Conservation (phyloP, 768 basidiomycete species). For the Phanerodontia chrysosporium region DNA sequence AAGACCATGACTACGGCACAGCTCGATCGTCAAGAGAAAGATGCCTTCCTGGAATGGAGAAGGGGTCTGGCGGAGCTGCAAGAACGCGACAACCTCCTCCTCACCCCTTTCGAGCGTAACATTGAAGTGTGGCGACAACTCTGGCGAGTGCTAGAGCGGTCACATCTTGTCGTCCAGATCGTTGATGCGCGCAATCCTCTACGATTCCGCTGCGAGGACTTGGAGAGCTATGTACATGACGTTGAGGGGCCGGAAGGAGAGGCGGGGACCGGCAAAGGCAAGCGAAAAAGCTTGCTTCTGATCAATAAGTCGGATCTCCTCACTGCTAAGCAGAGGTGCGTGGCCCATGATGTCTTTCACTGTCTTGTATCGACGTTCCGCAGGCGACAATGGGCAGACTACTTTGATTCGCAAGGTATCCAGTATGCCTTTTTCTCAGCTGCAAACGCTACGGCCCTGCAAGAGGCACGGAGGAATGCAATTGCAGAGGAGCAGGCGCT, state of each 20-base stretch:
- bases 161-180: constrained; percentile 92
- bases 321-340: constrained; percentile 78
- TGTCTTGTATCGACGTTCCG: background rate
- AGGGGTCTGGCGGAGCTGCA: constrained; percentile 90
- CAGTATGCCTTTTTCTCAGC: constrained; percentile 94
- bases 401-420: constrained; percentile 73
- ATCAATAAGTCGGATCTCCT: constrained; percentile 96
- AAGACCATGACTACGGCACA: constrained; percentile 71
- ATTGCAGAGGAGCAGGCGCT: constrained; percentile 25
- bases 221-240: constrained; percentile 82
- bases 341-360: background rate
- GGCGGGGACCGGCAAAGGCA: constrained; percentile 67
- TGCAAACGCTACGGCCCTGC: constrained; percentile 78
- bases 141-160: constrained; percentile 95
- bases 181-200: constrained; percentile 95
- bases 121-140: constrained; percentile 98
- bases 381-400: constrained; percentile 87
- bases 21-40: constrained; percentile 85
- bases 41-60: constrained; percentile 90
- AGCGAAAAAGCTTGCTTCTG: constrained; percentile 72
- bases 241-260: constrained; percentile 82
- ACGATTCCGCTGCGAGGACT: constrained; percentile 86
- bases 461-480: constrained; percentile 63
- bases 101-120: constrained; percentile 96
- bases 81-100: constrained; percentile 79